phyloP scores from a whole-genome alignment of 2,329 filamentous ascomycete species.

The Fusarium sp. region DNA sequence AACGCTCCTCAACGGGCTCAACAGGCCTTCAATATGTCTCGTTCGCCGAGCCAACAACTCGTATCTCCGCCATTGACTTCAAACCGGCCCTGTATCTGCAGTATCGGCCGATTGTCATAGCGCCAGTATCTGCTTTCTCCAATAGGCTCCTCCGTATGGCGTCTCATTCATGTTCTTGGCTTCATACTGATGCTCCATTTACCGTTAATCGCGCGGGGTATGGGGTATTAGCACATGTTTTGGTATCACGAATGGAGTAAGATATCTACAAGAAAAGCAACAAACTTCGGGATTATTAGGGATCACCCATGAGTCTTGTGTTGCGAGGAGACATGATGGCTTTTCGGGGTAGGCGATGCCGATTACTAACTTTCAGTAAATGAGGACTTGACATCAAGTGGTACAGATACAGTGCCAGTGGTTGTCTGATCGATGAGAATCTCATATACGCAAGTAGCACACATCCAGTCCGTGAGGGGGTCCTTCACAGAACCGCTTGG shows the following conservation, averaged over 20 bases:
- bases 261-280: not conserved
- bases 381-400: not conserved
- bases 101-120: constrained; percentile 18
- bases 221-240: constrained; percentile 7
- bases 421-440: not conserved
- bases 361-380: constrained; percentile 1
- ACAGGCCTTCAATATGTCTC: not conserved
- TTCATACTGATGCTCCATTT: not conserved
- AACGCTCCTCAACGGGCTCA: not conserved
- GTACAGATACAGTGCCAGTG: not conserved
- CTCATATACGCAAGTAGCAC: not conserved
- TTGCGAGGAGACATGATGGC: not conserved
- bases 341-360: constrained; percentile 3
- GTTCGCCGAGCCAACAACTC: constrained; percentile 28
- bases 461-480: not conserved
- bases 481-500: not conserved
- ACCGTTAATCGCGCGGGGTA: constrained; percentile 26
- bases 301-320: not conserved
- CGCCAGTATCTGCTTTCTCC: not conserved
- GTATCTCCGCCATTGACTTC: constrained; percentile 25
- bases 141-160: constrained; percentile 5
- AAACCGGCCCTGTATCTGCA: not conserved
- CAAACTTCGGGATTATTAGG: constrained; percentile 35
- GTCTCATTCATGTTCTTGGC: constrained; percentile 31
- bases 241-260: not conserved